phyloP scores from a whole-genome alignment of 306 rosid species.

The Prunus mira region DNA sequence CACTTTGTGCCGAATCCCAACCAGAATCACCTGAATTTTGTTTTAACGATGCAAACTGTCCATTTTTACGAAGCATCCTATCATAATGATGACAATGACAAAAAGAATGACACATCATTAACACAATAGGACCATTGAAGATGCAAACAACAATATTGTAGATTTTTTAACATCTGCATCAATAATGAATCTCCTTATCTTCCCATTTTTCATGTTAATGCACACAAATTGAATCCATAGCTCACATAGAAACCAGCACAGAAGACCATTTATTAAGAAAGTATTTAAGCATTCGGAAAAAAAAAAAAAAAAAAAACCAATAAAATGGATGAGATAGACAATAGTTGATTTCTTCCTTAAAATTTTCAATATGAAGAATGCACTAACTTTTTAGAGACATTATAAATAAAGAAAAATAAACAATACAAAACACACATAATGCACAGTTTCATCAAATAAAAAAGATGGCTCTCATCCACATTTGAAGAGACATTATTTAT shows the following conservation, averaged over 20 bases:
- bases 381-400: too few relatives aligned
- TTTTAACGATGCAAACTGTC: conserved; percentile 82
- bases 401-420: too few relatives aligned
- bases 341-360: too few relatives aligned
- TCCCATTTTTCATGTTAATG: background rate
- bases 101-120: conserved; percentile 16
- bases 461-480: too few relatives aligned
- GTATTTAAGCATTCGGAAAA: too few relatives aligned
- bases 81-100: conserved; percentile 19
- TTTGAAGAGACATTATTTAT: too few relatives aligned
- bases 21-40: conserved; percentile 61
- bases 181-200: background rate
- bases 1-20: conserved; percentile 51
- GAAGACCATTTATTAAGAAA: too few relatives aligned
- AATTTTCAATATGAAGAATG: too few relatives aligned
- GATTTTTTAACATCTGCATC: background rate
- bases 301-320: background rate
- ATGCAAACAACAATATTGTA: background rate
- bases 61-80: conserved; percentile 94
- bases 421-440: too few relatives aligned
- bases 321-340: too few relatives aligned
- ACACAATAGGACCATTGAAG: background rate
- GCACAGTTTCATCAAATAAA: too few relatives aligned
- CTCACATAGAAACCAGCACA: background rate
- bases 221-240: background rate